phyloP scores from a whole-genome alignment of 148 eudicot genomes.

The Vaccinium vitisidaea region DNA sequence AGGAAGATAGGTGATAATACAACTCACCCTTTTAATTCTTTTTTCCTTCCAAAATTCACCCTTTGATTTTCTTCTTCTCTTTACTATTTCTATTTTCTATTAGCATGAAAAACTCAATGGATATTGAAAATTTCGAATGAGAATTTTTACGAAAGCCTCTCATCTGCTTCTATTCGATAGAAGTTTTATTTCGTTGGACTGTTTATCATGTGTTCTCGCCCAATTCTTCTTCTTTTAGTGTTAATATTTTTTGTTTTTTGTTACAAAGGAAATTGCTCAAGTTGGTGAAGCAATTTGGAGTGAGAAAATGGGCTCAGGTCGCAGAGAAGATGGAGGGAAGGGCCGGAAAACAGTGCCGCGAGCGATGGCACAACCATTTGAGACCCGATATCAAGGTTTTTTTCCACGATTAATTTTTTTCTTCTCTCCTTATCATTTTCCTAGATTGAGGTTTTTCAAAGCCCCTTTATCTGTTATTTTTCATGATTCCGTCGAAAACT shows the following conservation, averaged over 20 bases:
- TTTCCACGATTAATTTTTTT: neutral
- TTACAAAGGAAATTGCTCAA: constrained; percentile 34
- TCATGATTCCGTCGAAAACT: neutral
- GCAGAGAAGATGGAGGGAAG: constrained; percentile 50
- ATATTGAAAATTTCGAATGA: no score
- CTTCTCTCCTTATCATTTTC: neutral
- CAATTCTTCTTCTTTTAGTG: neutral
- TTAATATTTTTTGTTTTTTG: neutral
- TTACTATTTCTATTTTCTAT: neutral
- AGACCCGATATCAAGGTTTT: constrained; percentile 65
- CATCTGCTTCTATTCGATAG: neutral
- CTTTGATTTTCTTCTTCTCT: neutral
- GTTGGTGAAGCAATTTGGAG: constrained; percentile 49
- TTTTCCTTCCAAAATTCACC: neutral
- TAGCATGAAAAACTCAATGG: neutral
- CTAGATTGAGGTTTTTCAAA: neutral
- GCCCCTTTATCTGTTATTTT: neutral
- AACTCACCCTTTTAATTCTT: neutral
- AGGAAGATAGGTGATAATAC: constrained; percentile 64
- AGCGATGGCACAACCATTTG: constrained; percentile 76
- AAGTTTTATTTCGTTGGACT: neutral
- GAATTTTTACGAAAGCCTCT: no score
- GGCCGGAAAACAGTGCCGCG: constrained; percentile 78
- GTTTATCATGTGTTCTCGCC: neutral
- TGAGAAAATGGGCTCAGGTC: constrained; percentile 49